Percentiles rank a stretch among this genome's conserved stretches.
These are phyloP conservation scores for Kuraishia capsulata DNA, from an alignment of 805 yeast genomes.

Conservation along the genomic window DNA sequence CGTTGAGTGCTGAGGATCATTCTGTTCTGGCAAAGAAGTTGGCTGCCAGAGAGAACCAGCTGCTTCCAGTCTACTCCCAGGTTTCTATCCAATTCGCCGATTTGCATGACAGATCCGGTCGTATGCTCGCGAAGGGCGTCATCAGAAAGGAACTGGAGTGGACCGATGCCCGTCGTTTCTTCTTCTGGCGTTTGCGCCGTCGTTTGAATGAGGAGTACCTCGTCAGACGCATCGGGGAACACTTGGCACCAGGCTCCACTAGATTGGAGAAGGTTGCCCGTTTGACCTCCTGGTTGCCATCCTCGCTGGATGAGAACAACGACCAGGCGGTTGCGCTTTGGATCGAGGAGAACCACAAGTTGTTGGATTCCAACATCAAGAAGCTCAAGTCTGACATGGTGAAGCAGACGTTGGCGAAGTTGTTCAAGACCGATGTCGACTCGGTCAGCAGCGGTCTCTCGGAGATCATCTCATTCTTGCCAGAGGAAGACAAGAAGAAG, in stretches of 20 bases:
- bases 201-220: slow-evolving; percentile 89
- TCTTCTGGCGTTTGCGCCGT: slow-evolving; percentile 98
- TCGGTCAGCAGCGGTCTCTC: slow-evolving; percentile 45
- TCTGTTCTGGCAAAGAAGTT: slow-evolving; percentile 56
- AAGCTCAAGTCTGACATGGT: slow-evolving; percentile 58
- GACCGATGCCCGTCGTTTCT: slow-evolving; percentile 84
- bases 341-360: slow-evolving; percentile 71
- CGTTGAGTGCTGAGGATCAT: slow-evolving; percentile 55
- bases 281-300: slow-evolving; percentile 80
- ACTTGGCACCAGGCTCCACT: slow-evolving; percentile 41
- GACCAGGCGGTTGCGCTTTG: slow-evolving; percentile 76
- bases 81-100: slow-evolving; percentile 95
- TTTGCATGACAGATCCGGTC: slow-evolving; percentile 93
- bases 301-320: slow-evolving; percentile 54
- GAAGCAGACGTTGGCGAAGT: slow-evolving; percentile 53
- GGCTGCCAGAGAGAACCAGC: slow-evolving; percentile 65
- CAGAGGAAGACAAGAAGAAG: slow-evolving; percentile 45
- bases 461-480: slow-evolving; percentile 42
- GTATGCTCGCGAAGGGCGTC: slow-evolving; percentile 93
- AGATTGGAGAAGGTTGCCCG: slow-evolving; percentile 82
- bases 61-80: slow-evolving; percentile 87
- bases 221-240: slow-evolving; percentile 61
- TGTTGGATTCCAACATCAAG: slow-evolving; percentile 51
- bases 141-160: slow-evolving; percentile 81
- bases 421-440: slow-evolving; percentile 45